Percentiles rank a stretch among this genome's conserved stretches.
These are phyloP conservation scores for Boechera stricta DNA, from an alignment of 345 rosid genomes.

Conservation along the genomic window DNA sequence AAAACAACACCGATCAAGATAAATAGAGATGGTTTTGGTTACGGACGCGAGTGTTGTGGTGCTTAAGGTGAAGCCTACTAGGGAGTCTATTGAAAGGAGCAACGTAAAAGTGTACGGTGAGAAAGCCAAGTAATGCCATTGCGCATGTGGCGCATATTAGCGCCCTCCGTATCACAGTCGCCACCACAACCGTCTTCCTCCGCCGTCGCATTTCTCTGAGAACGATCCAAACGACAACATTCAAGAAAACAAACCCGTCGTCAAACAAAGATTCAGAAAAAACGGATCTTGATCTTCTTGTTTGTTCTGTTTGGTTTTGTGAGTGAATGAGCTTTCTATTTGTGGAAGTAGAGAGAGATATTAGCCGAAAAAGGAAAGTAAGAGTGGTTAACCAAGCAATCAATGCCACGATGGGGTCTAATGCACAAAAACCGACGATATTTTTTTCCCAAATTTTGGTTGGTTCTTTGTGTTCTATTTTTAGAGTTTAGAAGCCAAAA, in stretches of 20 bases:
- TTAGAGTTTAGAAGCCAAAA: slow-evolving; percentile 22
- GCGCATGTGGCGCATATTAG: slow-evolving; percentile 68
- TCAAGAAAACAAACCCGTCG: not conserved
- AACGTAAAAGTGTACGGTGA: slow-evolving; percentile 61
- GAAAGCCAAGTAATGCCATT: slow-evolving; percentile 51
- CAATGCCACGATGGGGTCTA: slow-evolving; percentile 19
- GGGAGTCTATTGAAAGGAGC: slow-evolving; percentile 58
- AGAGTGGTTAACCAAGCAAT: not conserved
- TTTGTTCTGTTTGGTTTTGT: slow-evolving; percentile 10
- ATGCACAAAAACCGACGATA: not conserved
- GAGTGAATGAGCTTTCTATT: slow-evolving; percentile 34
- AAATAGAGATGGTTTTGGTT: slow-evolving; percentile 8
- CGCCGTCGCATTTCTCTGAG: slow-evolving; percentile 44
- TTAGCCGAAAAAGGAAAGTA: slow-evolving; percentile 41
- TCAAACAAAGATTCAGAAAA: slow-evolving; percentile 18
- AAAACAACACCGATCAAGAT: slow-evolving; percentile 17
- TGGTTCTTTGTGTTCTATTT: slow-evolving; percentile 35
- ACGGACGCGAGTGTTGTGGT: slow-evolving; percentile 45
- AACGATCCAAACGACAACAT: slow-evolving; percentile 24
- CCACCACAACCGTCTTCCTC: slow-evolving; percentile 57
- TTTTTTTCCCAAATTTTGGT: not conserved
- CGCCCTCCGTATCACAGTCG: slow-evolving; percentile 49
- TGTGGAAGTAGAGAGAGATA: slow-evolving; percentile 4
- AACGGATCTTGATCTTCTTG: slow-evolving; percentile 35
- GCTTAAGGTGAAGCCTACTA: slow-evolving; percentile 53